These are phyloP conservation scores for Globisporangium recalcitrans DNA, from an alignment of 352 stramenopile genomes.

Conservation along the genomic window DNA sequence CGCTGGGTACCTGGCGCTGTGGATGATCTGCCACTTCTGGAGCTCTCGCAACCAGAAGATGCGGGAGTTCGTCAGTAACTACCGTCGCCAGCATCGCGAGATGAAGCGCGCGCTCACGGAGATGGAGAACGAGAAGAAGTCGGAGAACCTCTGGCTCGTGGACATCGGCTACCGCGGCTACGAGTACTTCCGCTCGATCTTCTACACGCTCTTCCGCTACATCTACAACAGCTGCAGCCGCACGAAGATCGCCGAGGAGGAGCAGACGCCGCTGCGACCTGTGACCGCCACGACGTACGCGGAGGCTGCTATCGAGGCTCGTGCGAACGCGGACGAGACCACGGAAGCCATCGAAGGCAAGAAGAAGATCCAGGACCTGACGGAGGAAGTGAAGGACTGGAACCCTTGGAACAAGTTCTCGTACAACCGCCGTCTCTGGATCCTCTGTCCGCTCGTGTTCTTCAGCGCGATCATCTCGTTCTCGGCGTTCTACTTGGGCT, in stretches of 20 bases:
- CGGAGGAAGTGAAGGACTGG: conserved; percentile 37
- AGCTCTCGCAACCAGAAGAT: conserved; percentile 82
- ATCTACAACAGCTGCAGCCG: conserved; percentile 26
- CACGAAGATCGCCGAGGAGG: conserved; percentile 9
- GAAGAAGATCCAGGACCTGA: conserved; percentile 40
- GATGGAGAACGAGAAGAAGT: conserved; percentile 78
- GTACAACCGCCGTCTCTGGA: conserved; percentile 52
- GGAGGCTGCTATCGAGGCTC: conserved; percentile 11
- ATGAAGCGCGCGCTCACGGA: conserved; percentile 63
- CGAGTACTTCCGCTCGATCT: conserved; percentile 59
- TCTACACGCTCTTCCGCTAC: conserved; percentile 45
- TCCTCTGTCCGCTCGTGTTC: conserved; percentile 64
- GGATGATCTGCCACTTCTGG: conserved; percentile 85
- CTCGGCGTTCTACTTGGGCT: conserved; percentile 72
- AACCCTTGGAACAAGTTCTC: conserved; percentile 83
- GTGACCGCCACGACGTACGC: conserved; percentile 2
- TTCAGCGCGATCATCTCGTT: conserved; percentile 82
- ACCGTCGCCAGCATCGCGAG: conserved; percentile 67
- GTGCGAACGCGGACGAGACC: conserved; percentile 50
- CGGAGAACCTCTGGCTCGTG: conserved; percentile 80
- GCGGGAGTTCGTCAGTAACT: conserved; percentile 86
- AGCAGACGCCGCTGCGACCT: conserved; percentile 22
- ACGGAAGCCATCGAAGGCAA: conserved; percentile 57
- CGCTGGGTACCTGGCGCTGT: conserved; percentile 60
- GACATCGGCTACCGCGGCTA: conserved; percentile 80